Evolutionary conservation across 345 rosid species (phyloP).

Genomic region (Euphorbia tirucalli): DNA sequence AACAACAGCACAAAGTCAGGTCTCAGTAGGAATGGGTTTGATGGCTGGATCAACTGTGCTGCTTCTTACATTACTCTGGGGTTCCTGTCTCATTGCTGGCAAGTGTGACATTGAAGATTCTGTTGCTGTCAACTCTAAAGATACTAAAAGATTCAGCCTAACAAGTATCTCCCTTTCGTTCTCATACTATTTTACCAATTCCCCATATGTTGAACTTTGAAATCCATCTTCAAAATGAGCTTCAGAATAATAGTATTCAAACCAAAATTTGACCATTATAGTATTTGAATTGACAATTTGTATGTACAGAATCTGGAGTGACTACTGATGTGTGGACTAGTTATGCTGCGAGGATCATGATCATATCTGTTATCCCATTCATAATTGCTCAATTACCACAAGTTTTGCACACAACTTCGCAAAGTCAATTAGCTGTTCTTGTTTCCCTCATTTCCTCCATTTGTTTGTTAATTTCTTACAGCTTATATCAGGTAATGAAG

Average conservation of each 20-base stretch:
- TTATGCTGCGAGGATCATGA: constrained; percentile 45
- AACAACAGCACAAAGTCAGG: constrained; percentile 75
- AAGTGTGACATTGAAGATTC: constrained; percentile 55
- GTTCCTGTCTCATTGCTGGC: constrained; percentile 71
- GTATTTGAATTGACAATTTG: background rate
- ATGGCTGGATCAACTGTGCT: constrained; percentile 87
- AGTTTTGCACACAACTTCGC: constrained; percentile 22
- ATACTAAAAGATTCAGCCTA: constrained; percentile 49
- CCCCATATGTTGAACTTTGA: too few relatives aligned
- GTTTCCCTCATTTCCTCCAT: constrained; percentile 22
- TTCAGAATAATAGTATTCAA: too few relatives aligned
- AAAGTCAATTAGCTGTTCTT: constrained; percentile 23
- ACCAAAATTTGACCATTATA: background rate
- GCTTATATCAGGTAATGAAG: constrained; percentile 35
- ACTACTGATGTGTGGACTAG: constrained; percentile 41
- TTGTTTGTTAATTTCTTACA: constrained; percentile 26
- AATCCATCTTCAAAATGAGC: too few relatives aligned
- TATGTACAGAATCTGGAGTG: constrained; percentile 33
- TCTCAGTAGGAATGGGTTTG: constrained; percentile 90
- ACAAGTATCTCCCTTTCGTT: constrained; percentile 35
- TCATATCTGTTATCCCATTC: constrained; percentile 39
- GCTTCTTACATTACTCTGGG: constrained; percentile 85
- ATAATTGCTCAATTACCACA: constrained; percentile 31
- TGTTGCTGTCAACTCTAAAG: constrained; percentile 51
- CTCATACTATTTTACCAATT: background rate